These are phyloP conservation scores for Fistulinella prunicolor DNA, from an alignment of 768 basidiomycete species.

Conservation along the genomic window DNA sequence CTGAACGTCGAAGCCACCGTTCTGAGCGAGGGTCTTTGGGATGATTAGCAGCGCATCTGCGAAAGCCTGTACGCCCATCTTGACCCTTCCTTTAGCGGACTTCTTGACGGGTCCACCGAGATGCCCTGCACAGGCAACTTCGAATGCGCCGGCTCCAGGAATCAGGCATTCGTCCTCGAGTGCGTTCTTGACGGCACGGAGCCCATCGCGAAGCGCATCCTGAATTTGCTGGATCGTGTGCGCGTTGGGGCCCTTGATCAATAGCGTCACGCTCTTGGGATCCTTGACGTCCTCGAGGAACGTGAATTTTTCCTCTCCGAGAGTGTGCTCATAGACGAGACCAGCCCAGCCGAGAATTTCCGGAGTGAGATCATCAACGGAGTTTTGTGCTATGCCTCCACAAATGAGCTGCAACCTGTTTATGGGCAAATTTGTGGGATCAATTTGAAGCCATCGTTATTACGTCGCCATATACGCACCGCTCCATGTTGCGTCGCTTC, in stretches of 20 bases:
- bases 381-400: conserved; percentile 95
- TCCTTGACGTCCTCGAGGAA: conserved; percentile 96
- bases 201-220: conserved; percentile 96
- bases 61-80: conserved; percentile 97
- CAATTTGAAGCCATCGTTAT: conserved; percentile 27
- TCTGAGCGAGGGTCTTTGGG: conserved; percentile 94
- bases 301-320: conserved; percentile 98
- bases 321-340: conserved; percentile 96
- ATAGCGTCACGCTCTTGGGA: conserved; percentile 91
- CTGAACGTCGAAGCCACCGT: conserved; percentile 97
- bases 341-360: conserved; percentile 96
- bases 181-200: conserved; percentile 95
- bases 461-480: conserved; percentile 47
- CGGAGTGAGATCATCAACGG: conserved; percentile 92
- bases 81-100: conserved; percentile 86
- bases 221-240: conserved; percentile 96
- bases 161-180: conserved; percentile 86
- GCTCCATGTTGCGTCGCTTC: conserved; percentile 98
- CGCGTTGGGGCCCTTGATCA: conserved; percentile 96
- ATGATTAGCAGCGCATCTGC: conserved; percentile 93
- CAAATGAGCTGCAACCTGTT: conserved; percentile 86
- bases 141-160: conserved; percentile 98
- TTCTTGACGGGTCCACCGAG: conserved; percentile 78
- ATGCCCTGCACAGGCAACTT: conserved; percentile 87
- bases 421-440: conserved; percentile 10